Conservation (phyloP, 2,329 filamentous ascomycete genomes). For the Trichothecium sympodiale region DNA sequence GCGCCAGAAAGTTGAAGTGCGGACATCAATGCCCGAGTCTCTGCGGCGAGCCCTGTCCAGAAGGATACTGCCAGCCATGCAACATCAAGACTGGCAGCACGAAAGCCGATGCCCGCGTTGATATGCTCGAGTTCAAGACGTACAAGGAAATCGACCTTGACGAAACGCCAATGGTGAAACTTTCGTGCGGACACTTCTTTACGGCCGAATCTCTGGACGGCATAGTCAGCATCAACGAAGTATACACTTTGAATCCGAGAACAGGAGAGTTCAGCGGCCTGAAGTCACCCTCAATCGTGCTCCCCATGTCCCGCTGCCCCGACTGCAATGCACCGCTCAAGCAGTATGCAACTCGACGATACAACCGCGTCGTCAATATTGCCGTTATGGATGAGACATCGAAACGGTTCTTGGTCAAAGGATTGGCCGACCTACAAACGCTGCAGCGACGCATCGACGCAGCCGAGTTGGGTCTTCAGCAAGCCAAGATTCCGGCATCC, state of each 20-base stretch:
- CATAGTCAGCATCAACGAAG: constrained; percentile 39
- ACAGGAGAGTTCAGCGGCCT: constrained; percentile 27
- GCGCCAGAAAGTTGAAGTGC: constrained; percentile 39
- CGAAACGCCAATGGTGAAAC: constrained; percentile 49
- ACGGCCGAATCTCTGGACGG: constrained; percentile 51
- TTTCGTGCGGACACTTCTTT: constrained; percentile 52
- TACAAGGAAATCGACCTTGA: constrained; percentile 49
- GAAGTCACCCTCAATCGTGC: no score
- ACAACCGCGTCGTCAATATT: constrained; percentile 49
- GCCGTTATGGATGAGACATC: constrained; percentile 51
- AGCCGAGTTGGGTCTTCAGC: no score
- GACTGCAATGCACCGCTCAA: constrained; percentile 48
- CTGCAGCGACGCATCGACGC: no score
- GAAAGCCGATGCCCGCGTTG: no score
- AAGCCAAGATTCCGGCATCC: no score
- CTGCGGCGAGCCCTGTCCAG: constrained; percentile 54
- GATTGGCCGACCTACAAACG: no score
- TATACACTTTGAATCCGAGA: constrained; percentile 38
- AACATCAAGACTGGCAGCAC: constrained; percentile 30
- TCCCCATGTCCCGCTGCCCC: no score
- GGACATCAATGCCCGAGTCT: constrained; percentile 54
- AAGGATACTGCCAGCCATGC: constrained; percentile 46
- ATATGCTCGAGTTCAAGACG: constrained; percentile 40
- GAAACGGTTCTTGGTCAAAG: constrained; percentile 50
- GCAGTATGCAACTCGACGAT: no score